Evolutionary conservation across 2,329 filamentous ascomycete species (phyloP), one percentile per base, ranked within the genome.

Genomic region (Didymella keratinophila): DNA sequence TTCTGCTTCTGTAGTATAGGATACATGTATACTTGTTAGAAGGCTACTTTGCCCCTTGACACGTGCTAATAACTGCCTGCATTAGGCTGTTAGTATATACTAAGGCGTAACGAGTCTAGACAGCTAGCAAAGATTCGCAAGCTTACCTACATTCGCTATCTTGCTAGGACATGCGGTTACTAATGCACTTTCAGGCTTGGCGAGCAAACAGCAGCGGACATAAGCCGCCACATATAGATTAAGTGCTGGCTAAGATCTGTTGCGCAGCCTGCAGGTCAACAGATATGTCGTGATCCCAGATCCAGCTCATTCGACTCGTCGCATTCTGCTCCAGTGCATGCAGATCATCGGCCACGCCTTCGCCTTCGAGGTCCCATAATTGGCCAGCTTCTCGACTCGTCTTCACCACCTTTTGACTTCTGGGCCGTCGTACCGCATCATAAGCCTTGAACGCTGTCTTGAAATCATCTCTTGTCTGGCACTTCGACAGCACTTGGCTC

Each of bases 241-340:
- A 32, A 14, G 30, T 8, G 30, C 30, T 14, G 12, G 30, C 30
- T 14, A 32, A 14, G 30, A 34, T 43, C 10, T 25, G 3, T 39
- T 20, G 14, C 16, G 70, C 76, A 21, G 63, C 58, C 21, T 64
- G 53, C n/a, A 78, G 41, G 46, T 79, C 76, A 1, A 56, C 47
- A 16, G 64, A 56, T n/a, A 78, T 64, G 44, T 79, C 71, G 36
- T 76, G 65, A 6, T 78, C 70, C 78, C 78, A 80, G 9, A 80
- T 75, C 76, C 76, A 80, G 16, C 60, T 52, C 73, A 77, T 76
- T 37, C 76, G 70, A 7, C 42, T 51, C 12, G 54, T 45, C 18
- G 78, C 66, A 49, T 73, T 71, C 20, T 60, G 23, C 56, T 71
- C 68, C 20, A 78, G 58, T 23, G 70, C 72, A 7, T 71, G 67